Conservation (phyloP, 495 filamentous ascomycete species). For the Corynascus novoguineensis region DNA sequence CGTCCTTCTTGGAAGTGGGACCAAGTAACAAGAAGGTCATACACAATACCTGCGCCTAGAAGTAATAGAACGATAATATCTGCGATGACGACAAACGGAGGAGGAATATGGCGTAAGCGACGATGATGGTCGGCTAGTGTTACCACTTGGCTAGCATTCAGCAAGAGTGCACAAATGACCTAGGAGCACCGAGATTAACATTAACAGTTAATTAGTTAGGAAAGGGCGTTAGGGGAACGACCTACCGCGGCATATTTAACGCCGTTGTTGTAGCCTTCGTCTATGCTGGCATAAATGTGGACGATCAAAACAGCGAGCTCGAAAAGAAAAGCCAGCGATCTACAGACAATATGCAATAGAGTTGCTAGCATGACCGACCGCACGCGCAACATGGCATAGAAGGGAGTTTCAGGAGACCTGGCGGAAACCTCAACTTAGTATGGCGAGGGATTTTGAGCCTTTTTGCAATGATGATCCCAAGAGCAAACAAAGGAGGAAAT, state of each 20-base stretch:
- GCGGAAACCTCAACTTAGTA: no score
- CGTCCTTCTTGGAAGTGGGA: no score
- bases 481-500: no score
- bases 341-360: not conserved
- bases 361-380: not conserved
- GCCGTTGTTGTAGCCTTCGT: not conserved
- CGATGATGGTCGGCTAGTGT: not conserved
- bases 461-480: no score
- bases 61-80: not conserved
- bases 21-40: not conserved
- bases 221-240: not conserved
- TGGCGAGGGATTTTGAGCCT: no score
- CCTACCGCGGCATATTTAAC: not conserved
- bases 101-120: not conserved
- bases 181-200: not conserved
- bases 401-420: no score
- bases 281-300: not conserved
- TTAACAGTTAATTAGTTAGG: not conserved
- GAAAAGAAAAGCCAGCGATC: not conserved
- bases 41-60: not conserved
- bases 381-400: not conserved
- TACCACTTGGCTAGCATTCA: not conserved
- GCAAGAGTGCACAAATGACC: not conserved
- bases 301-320: not conserved
- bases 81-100: not conserved